phyloP scores from a whole-genome alignment of 257 asterid species.

The Solanum sparsipilum region DNA sequence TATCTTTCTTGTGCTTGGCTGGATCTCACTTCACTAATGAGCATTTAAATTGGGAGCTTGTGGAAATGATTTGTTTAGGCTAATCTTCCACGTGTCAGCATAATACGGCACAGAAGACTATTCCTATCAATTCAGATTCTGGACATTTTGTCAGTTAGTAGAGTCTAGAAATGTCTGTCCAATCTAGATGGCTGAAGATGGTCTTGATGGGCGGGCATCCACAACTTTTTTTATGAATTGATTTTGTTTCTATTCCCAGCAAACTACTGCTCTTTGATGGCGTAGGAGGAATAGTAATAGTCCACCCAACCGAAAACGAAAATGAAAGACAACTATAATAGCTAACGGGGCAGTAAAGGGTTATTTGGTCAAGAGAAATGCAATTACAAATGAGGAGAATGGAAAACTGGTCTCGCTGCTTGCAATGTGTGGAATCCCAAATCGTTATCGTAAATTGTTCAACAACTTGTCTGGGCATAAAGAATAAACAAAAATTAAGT shows the following conservation, averaged over 20 bases:
- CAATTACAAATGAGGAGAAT: neutral
- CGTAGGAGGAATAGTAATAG: neutral
- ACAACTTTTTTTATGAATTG: neutral
- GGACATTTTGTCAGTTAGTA: neutral
- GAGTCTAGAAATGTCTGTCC: neutral
- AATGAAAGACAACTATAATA: neutral
- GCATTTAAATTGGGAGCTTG: constrained; percentile 6
- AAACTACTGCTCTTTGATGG: neutral
- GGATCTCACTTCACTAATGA: neutral
- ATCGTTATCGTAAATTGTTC: neutral
- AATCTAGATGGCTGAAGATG: neutral
- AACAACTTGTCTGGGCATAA: neutral
- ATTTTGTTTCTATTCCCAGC: neutral
- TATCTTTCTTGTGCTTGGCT: neutral
- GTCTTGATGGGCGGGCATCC: neutral
- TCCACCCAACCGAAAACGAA: neutral
- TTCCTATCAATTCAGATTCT: neutral
- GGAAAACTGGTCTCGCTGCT: no score
- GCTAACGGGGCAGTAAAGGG: neutral
- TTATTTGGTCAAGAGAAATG: neutral
- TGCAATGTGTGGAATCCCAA: neutral
- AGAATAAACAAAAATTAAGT: neutral
- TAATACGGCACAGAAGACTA: neutral
- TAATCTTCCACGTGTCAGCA: constrained; percentile 14
- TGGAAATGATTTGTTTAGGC: constrained; percentile 35